phyloP scores from a whole-genome alignment of 2,329 filamentous ascomycete species.

The Neophaeococcomyces aloes region DNA sequence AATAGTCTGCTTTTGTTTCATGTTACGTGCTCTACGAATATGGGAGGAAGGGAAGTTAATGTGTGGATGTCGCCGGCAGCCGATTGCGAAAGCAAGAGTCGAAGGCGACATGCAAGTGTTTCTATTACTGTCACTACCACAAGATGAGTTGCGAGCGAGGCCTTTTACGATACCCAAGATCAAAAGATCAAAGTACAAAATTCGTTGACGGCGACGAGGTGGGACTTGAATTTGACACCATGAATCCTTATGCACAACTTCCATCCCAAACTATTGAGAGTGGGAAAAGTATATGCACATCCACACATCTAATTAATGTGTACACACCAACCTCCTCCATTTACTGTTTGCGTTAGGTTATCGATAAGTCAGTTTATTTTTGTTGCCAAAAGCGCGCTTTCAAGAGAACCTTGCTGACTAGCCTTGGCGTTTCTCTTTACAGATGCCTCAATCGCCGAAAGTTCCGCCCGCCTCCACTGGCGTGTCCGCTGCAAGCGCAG shows the following conservation, averaged over 20 bases:
- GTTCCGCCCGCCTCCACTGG: conserved; percentile 19
- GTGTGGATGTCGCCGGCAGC: conserved; percentile 6
- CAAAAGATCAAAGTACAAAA: conserved; percentile 9
- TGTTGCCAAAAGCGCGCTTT: conserved; percentile 9
- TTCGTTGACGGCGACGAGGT: conserved; percentile 9
- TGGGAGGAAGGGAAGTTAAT: conserved; percentile 1
- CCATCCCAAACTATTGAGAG: conserved; percentile 8
- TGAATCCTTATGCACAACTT: conserved; percentile 3
- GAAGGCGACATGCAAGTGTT: conserved; percentile 13
- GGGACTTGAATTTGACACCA: background rate
- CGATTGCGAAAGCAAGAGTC: conserved; percentile 9
- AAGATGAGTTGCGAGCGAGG: conserved; percentile 11
- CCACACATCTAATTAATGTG: conserved; percentile 22
- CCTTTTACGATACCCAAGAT: conserved; percentile 9
- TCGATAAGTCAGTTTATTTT: conserved; percentile 30
- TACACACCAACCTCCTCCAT: conserved; percentile 23
- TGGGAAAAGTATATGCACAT: conserved; percentile 23
- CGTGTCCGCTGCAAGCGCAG: conserved; percentile 4
- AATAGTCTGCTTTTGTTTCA: conserved; percentile 9
- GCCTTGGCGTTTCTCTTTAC: conserved; percentile 20
- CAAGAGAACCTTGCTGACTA: conserved; percentile 22
- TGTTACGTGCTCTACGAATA: conserved; percentile 10
- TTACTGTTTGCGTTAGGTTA: conserved; percentile 24
- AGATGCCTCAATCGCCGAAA: conserved; percentile 24
- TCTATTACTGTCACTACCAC: conserved; percentile 19